Conservation (phyloP, 2,329 filamentous ascomycete species). For the Ophiostoma piceae region DNA sequence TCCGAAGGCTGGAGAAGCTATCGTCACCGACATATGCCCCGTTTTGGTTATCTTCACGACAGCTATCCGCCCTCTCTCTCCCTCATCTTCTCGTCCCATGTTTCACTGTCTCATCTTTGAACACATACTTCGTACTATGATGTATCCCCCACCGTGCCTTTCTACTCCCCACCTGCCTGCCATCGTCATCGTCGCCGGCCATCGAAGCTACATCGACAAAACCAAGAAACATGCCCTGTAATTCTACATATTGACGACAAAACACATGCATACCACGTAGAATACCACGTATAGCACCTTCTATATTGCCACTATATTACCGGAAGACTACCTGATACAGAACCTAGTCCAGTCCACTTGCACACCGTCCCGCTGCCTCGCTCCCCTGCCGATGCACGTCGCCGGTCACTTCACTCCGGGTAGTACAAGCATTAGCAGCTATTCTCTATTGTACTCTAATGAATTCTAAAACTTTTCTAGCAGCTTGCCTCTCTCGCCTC, state of each 20-base stretch:
- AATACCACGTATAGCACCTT: conserved; percentile 9
- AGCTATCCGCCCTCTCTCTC: not conserved
- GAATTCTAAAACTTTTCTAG: not conserved
- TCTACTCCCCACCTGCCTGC: not conserved
- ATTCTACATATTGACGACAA: not conserved
- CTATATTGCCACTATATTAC: not conserved
- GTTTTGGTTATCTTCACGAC: not conserved
- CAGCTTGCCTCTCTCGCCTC: not conserved
- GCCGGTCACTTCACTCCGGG: conserved; percentile 5
- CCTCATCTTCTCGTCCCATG: not conserved
- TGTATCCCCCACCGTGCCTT: not conserved
- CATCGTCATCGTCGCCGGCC: not conserved
- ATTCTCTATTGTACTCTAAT: not conserved
- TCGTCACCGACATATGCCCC: not conserved
- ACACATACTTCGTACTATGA: not conserved
- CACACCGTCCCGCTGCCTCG: conserved; percentile 6
- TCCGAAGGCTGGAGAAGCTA: not conserved
- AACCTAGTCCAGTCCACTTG: not conserved
- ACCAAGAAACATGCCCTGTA: not conserved
- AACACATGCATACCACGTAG: not conserved
- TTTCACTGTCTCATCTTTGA: not conserved
- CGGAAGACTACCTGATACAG: not conserved
- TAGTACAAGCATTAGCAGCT: not conserved
- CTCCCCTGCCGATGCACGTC: conserved; percentile 6
- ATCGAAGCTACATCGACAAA: not conserved